Percentiles rank a stretch among this genome's conserved stretches.
Conservation (phyloP, 805 yeast genomes). For the Kazachstania bromeliacearum region DNA sequence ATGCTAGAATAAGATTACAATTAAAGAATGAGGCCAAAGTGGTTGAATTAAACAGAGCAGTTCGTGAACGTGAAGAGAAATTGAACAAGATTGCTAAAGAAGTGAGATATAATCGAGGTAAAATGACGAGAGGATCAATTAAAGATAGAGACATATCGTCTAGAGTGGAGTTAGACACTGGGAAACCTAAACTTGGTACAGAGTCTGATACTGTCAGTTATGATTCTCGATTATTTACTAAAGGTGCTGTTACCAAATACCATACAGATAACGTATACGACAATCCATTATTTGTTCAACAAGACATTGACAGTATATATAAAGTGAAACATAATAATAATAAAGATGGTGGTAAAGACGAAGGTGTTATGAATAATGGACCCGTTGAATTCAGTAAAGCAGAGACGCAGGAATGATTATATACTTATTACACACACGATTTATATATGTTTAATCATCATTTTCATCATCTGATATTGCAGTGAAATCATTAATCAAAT, state of each 20-base stretch:
- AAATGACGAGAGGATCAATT: not conserved
- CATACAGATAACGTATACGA: slow-evolving; percentile 48
- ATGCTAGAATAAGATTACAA: slow-evolving; percentile 48
- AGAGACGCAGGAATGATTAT: slow-evolving; percentile 3
- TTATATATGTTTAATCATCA: not conserved
- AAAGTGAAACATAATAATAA: slow-evolving; percentile 15
- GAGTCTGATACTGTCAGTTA: slow-evolving; percentile 33
- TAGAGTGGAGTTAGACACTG: slow-evolving; percentile 43
- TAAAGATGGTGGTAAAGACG: slow-evolving; percentile 8
- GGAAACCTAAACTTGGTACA: slow-evolving; percentile 26
- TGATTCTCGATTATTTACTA: slow-evolving; percentile 50
- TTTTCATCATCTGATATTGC: slow-evolving; percentile 13
- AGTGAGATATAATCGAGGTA: slow-evolving; percentile 12
- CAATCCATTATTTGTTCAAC: slow-evolving; percentile 47
- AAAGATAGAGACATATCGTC: slow-evolving; percentile 42
- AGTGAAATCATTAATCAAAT: slow-evolving; percentile 10
- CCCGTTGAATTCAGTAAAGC: slow-evolving; percentile 42
- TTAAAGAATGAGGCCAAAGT: slow-evolving; percentile 41
- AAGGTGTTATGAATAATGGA: slow-evolving; percentile 20
- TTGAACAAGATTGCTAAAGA: slow-evolving; percentile 39
- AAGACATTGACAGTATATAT: slow-evolving; percentile 42
- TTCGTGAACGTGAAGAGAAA: slow-evolving; percentile 36
- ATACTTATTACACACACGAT: slow-evolving; percentile 1
- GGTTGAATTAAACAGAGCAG: slow-evolving; percentile 29
- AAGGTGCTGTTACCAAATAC: slow-evolving; percentile 33